These are phyloP conservation scores for Kuraishia piskuri DNA, from an alignment of 805 yeast species.

Conservation along the genomic window DNA sequence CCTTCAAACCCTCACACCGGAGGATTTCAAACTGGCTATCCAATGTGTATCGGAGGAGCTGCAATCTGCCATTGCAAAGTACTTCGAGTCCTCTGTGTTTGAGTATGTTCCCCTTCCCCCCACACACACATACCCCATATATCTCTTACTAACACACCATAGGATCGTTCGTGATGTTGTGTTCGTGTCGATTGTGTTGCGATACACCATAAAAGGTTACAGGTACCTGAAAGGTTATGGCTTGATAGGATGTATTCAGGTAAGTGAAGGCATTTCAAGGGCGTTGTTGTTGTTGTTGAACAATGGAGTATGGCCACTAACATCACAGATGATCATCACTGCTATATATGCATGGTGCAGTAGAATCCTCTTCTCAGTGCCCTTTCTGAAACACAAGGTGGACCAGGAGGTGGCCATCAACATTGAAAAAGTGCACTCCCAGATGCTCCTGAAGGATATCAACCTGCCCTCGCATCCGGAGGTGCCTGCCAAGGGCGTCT, in stretches of 20 bases:
- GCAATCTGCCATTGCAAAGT: not conserved
- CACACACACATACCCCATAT: not conserved
- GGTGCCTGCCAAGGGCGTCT: constrained; percentile 57
- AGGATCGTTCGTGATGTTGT: not conserved
- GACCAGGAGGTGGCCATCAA: constrained; percentile 49
- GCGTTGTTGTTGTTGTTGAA: too few relatives aligned
- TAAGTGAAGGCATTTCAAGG: too few relatives aligned
- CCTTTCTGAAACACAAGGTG: constrained; percentile 47
- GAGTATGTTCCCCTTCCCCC: not conserved
- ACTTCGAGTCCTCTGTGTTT: not conserved
- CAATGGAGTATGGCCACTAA: too few relatives aligned
- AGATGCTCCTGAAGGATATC: constrained; percentile 47
- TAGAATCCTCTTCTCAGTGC: constrained; percentile 31
- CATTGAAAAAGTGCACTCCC: constrained; percentile 40
- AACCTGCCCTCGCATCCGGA: constrained; percentile 31
- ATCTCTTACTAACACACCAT: not conserved
- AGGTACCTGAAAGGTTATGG: constrained; percentile 30
- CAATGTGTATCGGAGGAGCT: not conserved
- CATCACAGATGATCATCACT: not conserved
- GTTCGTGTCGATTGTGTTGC: not conserved
- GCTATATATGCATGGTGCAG: constrained; percentile 3
- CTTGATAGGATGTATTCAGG: constrained; percentile 19
- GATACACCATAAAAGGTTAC: not conserved
- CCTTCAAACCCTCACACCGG: not conserved
- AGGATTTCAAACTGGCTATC: not conserved